These are phyloP conservation scores for Neonectria neomacrospora DNA, from an alignment of 2,329 filamentous ascomycete genomes.

Conservation along the genomic window DNA sequence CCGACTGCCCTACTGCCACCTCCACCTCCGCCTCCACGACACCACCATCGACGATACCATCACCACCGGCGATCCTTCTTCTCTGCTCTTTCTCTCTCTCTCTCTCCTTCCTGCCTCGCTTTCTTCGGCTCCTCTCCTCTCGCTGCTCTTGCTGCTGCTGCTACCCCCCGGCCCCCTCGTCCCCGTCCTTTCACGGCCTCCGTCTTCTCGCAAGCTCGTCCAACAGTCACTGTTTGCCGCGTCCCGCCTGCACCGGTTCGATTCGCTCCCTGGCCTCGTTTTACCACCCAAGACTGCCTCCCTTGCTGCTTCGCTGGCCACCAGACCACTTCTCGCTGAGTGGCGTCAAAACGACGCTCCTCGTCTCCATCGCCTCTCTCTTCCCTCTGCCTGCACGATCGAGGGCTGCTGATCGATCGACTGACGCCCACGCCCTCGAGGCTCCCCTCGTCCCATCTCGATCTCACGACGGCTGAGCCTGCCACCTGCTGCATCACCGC, in stretches of 20 bases:
- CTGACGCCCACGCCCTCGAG: constrained; percentile 12
- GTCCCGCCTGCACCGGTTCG: constrained; percentile 1
- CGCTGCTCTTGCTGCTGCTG: constrained; percentile 6
- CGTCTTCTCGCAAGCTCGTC: constrained; percentile 5
- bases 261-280: background rate
- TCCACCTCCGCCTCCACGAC: constrained; percentile 24
- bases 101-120: background rate
- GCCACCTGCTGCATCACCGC: constrained; percentile 3
- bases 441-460: constrained; percentile 17
- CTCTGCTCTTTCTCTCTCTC: constrained; percentile 5
- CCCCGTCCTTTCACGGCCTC: background rate
- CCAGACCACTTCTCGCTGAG: background rate
- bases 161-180: background rate
- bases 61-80: constrained; percentile 22
- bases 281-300: constrained; percentile 4
- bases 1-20: constrained; percentile 8
- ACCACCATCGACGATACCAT: constrained; percentile 23
- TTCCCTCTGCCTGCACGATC: background rate
- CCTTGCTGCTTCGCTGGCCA: background rate
- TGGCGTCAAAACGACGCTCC: background rate
- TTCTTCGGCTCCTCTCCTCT: background rate
- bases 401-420: constrained; percentile 16
- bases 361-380: background rate
- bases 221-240: constrained; percentile 9
- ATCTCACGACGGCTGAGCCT: constrained; percentile 9